These are phyloP conservation scores for Calonectria pseudoreteaudii DNA, from an alignment of 2,329 filamentous ascomycete genomes.

Conservation along the genomic window DNA sequence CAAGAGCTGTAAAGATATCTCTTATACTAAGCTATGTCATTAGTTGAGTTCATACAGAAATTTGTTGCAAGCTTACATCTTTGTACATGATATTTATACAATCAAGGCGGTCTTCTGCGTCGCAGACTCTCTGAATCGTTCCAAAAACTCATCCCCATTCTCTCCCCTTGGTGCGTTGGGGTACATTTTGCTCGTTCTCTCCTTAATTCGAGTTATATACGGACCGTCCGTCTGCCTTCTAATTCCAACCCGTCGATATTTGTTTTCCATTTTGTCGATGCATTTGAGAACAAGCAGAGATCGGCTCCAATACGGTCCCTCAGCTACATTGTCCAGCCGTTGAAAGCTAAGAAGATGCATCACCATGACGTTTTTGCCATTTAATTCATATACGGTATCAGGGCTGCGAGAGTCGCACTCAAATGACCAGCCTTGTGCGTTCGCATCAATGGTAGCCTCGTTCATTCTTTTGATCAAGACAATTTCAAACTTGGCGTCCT, in stretches of 20 bases:
- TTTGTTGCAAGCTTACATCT: no score
- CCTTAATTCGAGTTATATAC: neutral
- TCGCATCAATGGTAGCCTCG: no score
- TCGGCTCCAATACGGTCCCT: neutral
- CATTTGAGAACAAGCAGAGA: neutral
- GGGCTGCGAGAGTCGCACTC: no score
- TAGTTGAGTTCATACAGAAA: no score
- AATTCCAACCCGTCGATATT: neutral
- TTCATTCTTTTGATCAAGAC: no score
- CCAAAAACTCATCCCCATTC: neutral
- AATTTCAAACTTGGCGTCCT: no score
- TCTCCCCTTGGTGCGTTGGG: neutral
- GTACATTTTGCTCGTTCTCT: neutral
- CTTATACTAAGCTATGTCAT: no score
- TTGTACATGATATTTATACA: no score
- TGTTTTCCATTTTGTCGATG: neutral
- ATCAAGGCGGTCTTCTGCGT: neutral
- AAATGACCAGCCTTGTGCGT: no score
- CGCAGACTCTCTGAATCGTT: neutral
- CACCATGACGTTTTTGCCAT: neutral
- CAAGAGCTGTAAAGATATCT: no score
- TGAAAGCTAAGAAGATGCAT: neutral
- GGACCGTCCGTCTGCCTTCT: neutral
- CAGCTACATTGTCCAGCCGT: neutral
- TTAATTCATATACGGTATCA: no score